Evolutionary conservation across 2,329 filamentous ascomycete genomes (phyloP).

Genomic region (Cytospora leucostoma): DNA sequence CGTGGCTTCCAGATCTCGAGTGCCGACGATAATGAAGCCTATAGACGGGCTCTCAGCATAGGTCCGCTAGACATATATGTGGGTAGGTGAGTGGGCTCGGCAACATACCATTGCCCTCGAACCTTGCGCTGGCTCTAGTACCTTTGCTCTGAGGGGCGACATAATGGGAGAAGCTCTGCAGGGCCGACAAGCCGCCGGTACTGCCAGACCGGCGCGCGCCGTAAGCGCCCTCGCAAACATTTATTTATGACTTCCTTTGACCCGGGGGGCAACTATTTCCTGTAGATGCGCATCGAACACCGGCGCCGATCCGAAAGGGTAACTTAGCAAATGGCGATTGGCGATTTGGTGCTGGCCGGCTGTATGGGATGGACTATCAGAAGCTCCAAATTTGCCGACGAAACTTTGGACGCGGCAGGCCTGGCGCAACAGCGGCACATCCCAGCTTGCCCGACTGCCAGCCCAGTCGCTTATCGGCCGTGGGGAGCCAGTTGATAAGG

Average conservation of each 20-base stretch:
- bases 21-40: constrained; percentile 13
- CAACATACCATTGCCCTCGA: constrained; percentile 50
- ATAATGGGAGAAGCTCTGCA: constrained; percentile 45
- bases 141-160: constrained; percentile 83
- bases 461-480: not conserved
- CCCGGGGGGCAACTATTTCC: constrained; percentile 10
- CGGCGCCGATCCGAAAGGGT: constrained; percentile 10
- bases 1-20: constrained; percentile 49
- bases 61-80: constrained; percentile 6
- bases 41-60: constrained; percentile 13
- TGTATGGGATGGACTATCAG: constrained; percentile 1
- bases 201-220: constrained; percentile 55
- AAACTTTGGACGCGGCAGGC: constrained; percentile 13
- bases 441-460: constrained; percentile 6
- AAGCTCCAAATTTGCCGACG: constrained; percentile 26
- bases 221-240: constrained; percentile 61
- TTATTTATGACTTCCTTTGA: constrained; percentile 42
- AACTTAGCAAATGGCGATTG: not conserved
- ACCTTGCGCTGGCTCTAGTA: constrained; percentile 44
- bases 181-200: constrained; percentile 46
- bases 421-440: constrained; percentile 3
- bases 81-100: constrained; percentile 16
- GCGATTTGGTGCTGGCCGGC: not conserved
- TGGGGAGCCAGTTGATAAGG: not conserved
- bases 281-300: constrained; percentile 9